Conservation (phyloP, 208 protist species). For the Tritrichomonas musculus region DNA sequence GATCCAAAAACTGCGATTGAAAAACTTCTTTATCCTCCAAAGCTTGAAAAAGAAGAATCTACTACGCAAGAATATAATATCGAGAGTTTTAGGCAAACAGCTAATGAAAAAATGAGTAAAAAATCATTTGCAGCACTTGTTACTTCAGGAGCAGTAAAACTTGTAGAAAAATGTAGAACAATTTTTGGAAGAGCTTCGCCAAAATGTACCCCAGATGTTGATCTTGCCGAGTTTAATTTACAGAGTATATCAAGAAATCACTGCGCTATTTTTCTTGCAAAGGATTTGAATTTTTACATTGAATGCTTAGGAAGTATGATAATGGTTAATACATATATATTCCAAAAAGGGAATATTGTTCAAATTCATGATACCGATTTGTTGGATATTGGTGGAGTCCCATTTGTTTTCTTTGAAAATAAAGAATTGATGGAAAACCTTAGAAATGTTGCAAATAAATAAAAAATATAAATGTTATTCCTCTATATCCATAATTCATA, state of each 20-base stretch:
- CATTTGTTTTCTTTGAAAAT: conserved; percentile 25
- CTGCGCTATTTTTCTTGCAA: not conserved
- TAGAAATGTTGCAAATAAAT: no score
- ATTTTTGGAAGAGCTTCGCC: conserved; percentile 21
- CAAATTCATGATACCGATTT: not conserved
- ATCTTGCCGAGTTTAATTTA: not conserved
- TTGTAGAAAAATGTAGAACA: not conserved
- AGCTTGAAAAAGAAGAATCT: not conserved
- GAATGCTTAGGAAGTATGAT: not conserved
- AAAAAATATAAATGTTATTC: no score
- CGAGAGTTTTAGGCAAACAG: not conserved
- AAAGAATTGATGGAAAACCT: not conserved
- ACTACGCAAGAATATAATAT: not conserved
- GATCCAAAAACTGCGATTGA: not conserved
- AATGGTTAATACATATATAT: not conserved
- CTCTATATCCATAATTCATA: no score
- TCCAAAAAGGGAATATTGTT: not conserved
- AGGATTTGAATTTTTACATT: not conserved
- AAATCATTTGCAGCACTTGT: not conserved
- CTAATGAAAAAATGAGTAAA: not conserved
- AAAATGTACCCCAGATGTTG: conserved; percentile 7
- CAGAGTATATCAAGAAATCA: conserved; percentile 1
- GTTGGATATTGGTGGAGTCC: conserved; percentile 28
- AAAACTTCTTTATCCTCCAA: not conserved
- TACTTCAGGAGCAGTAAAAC: not conserved